phyloP scores from a whole-genome alignment of 371 early-diverging fungal genomes.

The Mortierella sp. region DNA sequence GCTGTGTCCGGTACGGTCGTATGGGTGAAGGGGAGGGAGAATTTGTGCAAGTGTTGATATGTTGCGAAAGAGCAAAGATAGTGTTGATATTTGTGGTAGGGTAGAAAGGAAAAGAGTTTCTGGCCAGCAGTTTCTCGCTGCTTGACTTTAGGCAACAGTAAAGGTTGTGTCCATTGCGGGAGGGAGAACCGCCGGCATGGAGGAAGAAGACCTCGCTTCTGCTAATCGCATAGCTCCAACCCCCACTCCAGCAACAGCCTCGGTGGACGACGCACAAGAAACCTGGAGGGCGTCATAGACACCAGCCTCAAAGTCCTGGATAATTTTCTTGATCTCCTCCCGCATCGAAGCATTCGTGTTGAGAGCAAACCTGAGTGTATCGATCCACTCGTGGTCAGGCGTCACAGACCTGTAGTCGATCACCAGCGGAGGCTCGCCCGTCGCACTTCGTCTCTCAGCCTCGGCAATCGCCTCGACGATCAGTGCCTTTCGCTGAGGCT shows the following conservation, averaged over 20 bases:
- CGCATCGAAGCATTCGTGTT: not conserved
- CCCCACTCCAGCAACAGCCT: not conserved
- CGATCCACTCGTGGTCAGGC: not conserved
- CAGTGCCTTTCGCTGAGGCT: not conserved
- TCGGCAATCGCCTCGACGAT: not conserved
- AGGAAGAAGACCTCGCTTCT: not conserved
- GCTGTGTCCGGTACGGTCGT: too few relatives aligned
- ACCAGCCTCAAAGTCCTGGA: not conserved
- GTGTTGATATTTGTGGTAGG: too few relatives aligned
- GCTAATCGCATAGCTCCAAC: not conserved
- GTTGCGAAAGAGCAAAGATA: too few relatives aligned
- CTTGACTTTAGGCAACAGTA: not conserved
- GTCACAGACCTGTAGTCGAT: not conserved
- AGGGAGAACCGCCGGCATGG: not conserved
- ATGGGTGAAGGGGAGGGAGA: too few relatives aligned
- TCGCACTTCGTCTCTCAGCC: not conserved
- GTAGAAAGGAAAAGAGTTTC: too few relatives aligned
- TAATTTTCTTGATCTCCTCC: not conserved
- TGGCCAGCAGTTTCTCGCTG: too few relatives aligned
- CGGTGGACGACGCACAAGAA: not conserved
- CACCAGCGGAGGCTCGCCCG: not conserved
- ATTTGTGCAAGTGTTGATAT: too few relatives aligned
- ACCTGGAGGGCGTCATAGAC: not conserved
- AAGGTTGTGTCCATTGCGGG: not conserved
- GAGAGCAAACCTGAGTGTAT: not conserved